Conservation (phyloP, 1,284 basidiomycete genomes). For the Cutaneotrichosporon daszewskae region DNA sequence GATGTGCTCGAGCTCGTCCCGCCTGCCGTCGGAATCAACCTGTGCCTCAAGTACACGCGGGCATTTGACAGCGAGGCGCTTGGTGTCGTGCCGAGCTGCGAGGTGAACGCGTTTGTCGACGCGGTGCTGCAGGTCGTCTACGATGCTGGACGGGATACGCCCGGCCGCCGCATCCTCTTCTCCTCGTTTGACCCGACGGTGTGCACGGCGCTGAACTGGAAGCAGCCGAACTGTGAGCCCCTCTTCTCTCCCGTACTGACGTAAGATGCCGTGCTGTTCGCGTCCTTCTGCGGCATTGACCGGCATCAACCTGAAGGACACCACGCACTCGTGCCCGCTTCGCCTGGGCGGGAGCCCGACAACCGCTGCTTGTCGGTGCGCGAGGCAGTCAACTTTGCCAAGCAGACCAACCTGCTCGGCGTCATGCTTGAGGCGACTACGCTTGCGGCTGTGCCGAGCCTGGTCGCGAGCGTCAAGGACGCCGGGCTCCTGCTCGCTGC, state of each 20-base stretch:
- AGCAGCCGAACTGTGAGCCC: slow-evolving; percentile 89
- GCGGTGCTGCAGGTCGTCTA: slow-evolving; percentile 74
- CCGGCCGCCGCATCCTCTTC: slow-evolving; percentile 69
- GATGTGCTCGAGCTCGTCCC: slow-evolving; percentile 72
- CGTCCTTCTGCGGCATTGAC: slow-evolving; percentile 73
- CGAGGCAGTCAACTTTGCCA: slow-evolving; percentile 91
- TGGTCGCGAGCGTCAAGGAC: slow-evolving; percentile 79
- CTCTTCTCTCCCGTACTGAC: slow-evolving; percentile 31
- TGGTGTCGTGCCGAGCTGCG: slow-evolving; percentile 53
- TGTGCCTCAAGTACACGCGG: slow-evolving; percentile 66
- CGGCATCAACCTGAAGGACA: slow-evolving; percentile 22
- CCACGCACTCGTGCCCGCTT: slow-evolving; percentile 39
- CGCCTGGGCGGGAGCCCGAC: slow-evolving; percentile 50
- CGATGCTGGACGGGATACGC: slow-evolving; percentile 51
- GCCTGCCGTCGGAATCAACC: slow-evolving; percentile 63
- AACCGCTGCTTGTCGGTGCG: slow-evolving; percentile 64
- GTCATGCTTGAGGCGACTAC: slow-evolving; percentile 85
- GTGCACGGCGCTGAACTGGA: slow-evolving; percentile 81
- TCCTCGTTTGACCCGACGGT: slow-evolving; percentile 82
- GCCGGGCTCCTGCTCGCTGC: slow-evolving; percentile 79
- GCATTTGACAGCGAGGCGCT: slow-evolving; percentile 52
- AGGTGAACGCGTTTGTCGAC: slow-evolving; percentile 77
- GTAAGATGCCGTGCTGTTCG: slow-evolving; percentile 91
- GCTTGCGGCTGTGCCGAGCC: slow-evolving; percentile 68
- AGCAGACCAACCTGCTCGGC: slow-evolving; percentile 87